phyloP scores from a whole-genome alignment of 2,329 filamentous ascomycete genomes.

The Diaporthe ampelina region DNA sequence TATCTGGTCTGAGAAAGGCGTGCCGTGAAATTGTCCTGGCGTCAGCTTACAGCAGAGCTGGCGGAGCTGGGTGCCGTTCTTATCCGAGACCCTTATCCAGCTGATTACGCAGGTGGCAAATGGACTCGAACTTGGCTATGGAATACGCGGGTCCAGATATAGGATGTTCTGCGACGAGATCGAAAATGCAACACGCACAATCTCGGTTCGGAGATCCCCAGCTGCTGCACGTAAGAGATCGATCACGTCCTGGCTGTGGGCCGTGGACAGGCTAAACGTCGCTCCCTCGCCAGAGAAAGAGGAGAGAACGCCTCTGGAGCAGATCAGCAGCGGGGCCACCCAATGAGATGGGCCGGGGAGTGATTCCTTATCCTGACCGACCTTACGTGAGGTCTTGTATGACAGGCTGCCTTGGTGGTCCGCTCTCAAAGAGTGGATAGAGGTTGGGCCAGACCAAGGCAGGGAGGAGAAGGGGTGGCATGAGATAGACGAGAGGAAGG shows the following conservation, averaged over 20 bases:
- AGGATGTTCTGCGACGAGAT: slow-evolving; percentile 10
- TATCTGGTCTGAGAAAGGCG: slow-evolving; percentile 12
- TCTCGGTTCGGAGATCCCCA: slow-evolving; percentile 39
- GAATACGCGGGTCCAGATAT: not conserved
- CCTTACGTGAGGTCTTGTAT: not conserved
- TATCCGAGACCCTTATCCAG: slow-evolving; percentile 29
- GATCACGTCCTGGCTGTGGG: slow-evolving; percentile 32
- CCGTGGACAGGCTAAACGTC: slow-evolving; percentile 36
- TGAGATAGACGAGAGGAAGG: not conserved
- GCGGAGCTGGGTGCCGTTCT: not conserved
- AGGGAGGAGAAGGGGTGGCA: not conserved
- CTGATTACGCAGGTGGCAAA: not conserved
- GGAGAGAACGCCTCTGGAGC: not conserved
- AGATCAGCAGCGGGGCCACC: not conserved
- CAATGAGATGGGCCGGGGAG: slow-evolving; percentile 14
- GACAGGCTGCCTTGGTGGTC: slow-evolving; percentile 19
- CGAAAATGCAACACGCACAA: slow-evolving; percentile 31
- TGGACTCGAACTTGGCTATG: not conserved
- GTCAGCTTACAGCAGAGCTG: slow-evolving; percentile 25
- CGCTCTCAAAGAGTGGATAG: not conserved
- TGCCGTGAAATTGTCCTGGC: slow-evolving; percentile 5
- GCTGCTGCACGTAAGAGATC: slow-evolving; percentile 38
- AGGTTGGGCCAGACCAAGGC: slow-evolving; percentile 1
- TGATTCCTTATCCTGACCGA: slow-evolving; percentile 17
- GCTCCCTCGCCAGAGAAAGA: not conserved